Base-by-base conservation (phyloP, 1,284 basidiomycete genomes). In the Anthracocystis walkeri region DNA sequence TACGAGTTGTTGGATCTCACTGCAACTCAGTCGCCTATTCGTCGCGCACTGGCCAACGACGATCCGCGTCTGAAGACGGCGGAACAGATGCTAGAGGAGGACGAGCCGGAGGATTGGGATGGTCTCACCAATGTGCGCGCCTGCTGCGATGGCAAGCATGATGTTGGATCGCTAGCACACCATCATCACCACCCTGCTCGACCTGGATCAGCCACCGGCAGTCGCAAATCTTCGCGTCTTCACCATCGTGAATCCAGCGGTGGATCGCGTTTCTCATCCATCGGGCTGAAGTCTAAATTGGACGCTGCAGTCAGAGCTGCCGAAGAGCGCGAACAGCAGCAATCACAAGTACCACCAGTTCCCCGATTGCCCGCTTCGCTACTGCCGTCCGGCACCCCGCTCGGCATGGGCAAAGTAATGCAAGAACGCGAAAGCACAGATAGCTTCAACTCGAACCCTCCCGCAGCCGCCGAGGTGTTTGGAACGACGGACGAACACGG, bases 141-240 rank as follows among this genome's bases (percentile, higher is more conserved):
- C 2, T 97, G 95, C 86, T 97, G 95, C 82, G 93, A 95, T 85
- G 96, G 96, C 27, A 79, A 89, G 88, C 96, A 99, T 86, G 87
- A 89, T 55, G 87, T 89, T 27, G 87, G 88, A 8, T 66, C 68
- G 27, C 73, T 81, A 18, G 80, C 80, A 12, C 74, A 79, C 45
- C 52, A 65, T 14, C 66, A 77, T n/a, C 63, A 75, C 18, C 46
- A 48, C 16, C 16, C 27, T 35, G 55, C 62, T 6, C 53, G 56
- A 3, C 44, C 42, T 4, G 64, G 54, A 11, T 58, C 57, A 35
- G 65, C 58, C 0, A 51, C 21, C 29, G 62, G 50, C 14, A 62
- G 58, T 20, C 62, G 72, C 29, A 75, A 75, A 27, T 61, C 64
- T 0, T 72, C 68, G 29, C 64, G 68, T 12, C 50, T 71, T 21